These are phyloP conservation scores for Eimeria maxima DNA, from an alignment of 169 alveolate genomes.

Conservation along the genomic window DNA sequence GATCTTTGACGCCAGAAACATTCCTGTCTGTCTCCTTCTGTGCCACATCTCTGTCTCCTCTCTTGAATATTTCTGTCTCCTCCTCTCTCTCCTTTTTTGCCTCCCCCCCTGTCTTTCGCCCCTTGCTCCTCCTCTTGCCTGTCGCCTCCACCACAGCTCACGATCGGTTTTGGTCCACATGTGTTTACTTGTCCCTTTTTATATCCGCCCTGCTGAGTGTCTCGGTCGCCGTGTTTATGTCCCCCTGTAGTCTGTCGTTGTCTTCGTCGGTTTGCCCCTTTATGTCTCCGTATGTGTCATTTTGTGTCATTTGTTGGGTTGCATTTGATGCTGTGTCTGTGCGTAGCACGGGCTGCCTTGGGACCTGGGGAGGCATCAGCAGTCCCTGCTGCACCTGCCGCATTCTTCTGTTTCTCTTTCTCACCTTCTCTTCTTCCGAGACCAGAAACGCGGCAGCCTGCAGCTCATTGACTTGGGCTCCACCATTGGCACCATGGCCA, in stretches of 20 bases:
- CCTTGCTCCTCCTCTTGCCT: slow-evolving; percentile 30
- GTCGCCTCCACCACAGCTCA: too few species aligned
- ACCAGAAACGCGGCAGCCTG: slow-evolving; percentile 85
- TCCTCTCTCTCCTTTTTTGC: slow-evolving; percentile 83
- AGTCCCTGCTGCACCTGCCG: slow-evolving; percentile 92
- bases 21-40: background rate
- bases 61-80: background rate
- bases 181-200: too few species aligned
- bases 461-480: slow-evolving; percentile 92
- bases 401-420: slow-evolving; percentile 95
- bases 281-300: slow-evolving; percentile 83
- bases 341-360: slow-evolving; percentile 92
- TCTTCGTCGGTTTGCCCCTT: background rate
- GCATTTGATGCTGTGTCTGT: slow-evolving; percentile 35
- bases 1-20: slow-evolving; percentile 43
- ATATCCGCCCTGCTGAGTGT: too few species aligned
- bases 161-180: too few species aligned
- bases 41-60: background rate
- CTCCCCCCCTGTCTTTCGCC: slow-evolving; percentile 86
- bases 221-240: too few species aligned
- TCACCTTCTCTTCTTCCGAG: slow-evolving; percentile 91
- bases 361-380: slow-evolving; percentile 95
- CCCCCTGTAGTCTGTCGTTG: slow-evolving; percentile 62
- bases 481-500: slow-evolving; percentile 95
- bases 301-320: slow-evolving; percentile 85